Base-by-base conservation (phyloP, 2,329 filamentous ascomycete genomes). In the Xylaria sp. region DNA sequence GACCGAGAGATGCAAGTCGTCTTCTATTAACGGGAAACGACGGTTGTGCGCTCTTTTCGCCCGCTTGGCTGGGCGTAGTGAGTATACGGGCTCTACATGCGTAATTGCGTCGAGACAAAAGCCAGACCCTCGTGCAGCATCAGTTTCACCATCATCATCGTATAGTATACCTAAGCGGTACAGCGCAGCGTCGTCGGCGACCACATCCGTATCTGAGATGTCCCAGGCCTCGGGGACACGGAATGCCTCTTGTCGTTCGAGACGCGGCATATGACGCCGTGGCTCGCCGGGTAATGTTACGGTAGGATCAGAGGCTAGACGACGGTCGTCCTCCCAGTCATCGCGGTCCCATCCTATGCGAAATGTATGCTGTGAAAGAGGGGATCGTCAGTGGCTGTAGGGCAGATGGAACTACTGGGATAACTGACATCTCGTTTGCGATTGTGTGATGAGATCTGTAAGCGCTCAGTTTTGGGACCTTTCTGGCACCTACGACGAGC, bases 201-300 rank as follows among this genome's bases (percentile, higher is more conserved):
- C 64, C 0, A 65, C 47, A 40, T 71, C 68, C 6, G 64, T 68
- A 38, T 59, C 61, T n/a, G 47, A 57, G 59, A 25, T 23, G 17
- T 59, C 49, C 54, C 57, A 61, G 3, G 57, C 35, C 23, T 64
- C 33, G 10, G 69, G 65, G 31, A 61, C 65, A 13, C 65, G 66
- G 41, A 74, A 74, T 15, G 72, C 71, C 38, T 70, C 72, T 47
- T 74, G 68, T 9, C 72, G 71, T 44, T 68, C 48, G 15, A 74
- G 68, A 17, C 65, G 58, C 4, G 72, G 71, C n/a, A 41, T 54
- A 15, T 21, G 52, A 38, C 60, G 52, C 13, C 27, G 43, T 21
- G 7, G 15, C 38, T 70, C 67, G 47, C 67, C 61, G 4, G 71
- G 69, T n/a, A 72, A 35, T 3, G 53, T 13, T 35, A 69, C 35